Evolutionary conservation across 768 basidiomycete genomes (phyloP), one percentile per base, ranked within the genome.

Genomic region (Suillus occidentalis): DNA sequence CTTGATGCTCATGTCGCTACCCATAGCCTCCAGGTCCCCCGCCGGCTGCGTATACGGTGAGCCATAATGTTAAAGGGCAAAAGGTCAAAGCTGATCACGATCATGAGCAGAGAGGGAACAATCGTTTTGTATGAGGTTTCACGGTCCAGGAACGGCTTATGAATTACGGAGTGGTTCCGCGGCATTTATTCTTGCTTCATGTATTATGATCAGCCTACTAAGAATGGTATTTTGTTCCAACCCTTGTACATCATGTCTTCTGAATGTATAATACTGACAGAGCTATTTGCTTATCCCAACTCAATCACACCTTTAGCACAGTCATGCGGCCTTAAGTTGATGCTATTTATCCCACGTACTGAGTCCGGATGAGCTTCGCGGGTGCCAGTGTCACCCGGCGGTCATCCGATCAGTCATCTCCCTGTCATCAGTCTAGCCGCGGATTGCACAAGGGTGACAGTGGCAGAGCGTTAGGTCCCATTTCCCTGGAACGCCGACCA

Each of bases 31-130:
- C 68, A 31, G 31, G 57, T 20, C 28, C 34, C 16, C 56, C 66
- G 7, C 62, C 66, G 4, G 55, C 53, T 25, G 52, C 67, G 20
- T 64, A 63, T 34, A 57, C 57, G 25, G 52, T 50, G 9, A 63
- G 63, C 37, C 67, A 62, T 60, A 36, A 3, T 16, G 39, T 4
- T 3, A 20, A 55, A 60, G 39, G 20, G 7, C 34, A 9, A 18
- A 40, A 28, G 12, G 39, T 57, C 22, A 36, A 20, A 43, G 6
- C 9, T 45, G 20, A 39, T 55, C 62, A 36, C 5, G 9, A 34
- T 53, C 40, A 42, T 63, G 40, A 50, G 3, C 18, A 64, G 58
- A 52, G 31, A 39, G 58, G 56, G 6, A 39, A 10, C 5, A 56
- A 22, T 36, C 49, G 13, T 40, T 65, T 65, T 39, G 37, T 53